Base-by-base conservation (phyloP, 176 grass and related monocot genomes). In the Neostapfia colusana region DNA sequence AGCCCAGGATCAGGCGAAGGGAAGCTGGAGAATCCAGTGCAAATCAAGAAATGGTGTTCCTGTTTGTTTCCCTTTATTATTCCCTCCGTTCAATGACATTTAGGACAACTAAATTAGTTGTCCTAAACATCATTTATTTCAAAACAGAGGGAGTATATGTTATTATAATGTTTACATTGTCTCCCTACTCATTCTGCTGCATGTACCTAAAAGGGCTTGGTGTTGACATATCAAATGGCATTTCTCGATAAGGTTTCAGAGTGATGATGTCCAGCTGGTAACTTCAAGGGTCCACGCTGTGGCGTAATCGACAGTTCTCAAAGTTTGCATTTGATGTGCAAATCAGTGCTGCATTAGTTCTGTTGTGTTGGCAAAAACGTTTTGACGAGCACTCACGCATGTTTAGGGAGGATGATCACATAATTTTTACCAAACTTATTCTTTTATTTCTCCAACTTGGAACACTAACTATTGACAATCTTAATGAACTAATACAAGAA, bases 401-500 rank as follows among this genome's bases (percentile, higher is more conserved):
- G n/a, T 40, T 40, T 3, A 31, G 31, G 31, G 31, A 31, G 31
- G 3, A 31, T 2, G 31, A 31, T 31, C 31, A 31, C 31, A 31
- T 31, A 31, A 31, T 31, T 31, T 31, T 31, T 31, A 31, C 31
- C 31, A 31, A 31, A 31, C 31, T 31, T 31, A 2, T 46, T 37
- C 42, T 46, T 69, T 63, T 63, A 16, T 83, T 67, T 79, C 44
- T 70, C 76, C 86, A 84, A 76, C 44, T 48, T 24, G 64, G 55
- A 39, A 80, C 76, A 64, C 69, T 80, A 80, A 58, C 37, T 88
- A 88, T 80, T 48, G 71, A 58, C 70, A 65, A 84, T 69, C 56
- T 80, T 75, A 76, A 84, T 80, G 27, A 88, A 75, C 54, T 84
- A 80, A 70, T 70, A 8, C 31, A 53, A 79, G 73, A 83, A 74